These are phyloP conservation scores for Ophiocordyceps sinensis DNA, from an alignment of 2,329 filamentous ascomycete genomes.

Conservation along the genomic window DNA sequence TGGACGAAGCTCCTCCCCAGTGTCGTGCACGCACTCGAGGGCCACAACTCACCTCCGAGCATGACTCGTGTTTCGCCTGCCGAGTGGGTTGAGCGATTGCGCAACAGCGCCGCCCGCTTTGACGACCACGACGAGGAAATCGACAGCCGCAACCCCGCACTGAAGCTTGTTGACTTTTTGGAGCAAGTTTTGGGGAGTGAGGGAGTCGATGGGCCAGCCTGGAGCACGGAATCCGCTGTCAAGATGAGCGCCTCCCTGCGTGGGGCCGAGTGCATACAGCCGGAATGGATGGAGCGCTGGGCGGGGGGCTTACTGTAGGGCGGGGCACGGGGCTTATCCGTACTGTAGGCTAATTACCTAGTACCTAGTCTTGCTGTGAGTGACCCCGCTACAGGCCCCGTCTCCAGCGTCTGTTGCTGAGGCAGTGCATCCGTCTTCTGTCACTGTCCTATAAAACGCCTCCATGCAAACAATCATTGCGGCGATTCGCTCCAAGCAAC, in stretches of 20 bases:
- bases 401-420: too few relatives aligned
- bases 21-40: neutral
- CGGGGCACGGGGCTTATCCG: too few relatives aligned
- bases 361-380: too few relatives aligned
- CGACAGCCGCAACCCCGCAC: neutral
- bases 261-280: neutral
- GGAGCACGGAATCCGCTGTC: neutral
- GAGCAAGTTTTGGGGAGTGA: neutral
- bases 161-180: constrained; percentile 4
- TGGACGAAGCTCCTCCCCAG: constrained; percentile 2
- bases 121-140: neutral
- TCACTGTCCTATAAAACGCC: too few relatives aligned
- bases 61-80: neutral
- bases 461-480: too few relatives aligned
- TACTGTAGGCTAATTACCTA: too few relatives aligned
- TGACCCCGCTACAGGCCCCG: too few relatives aligned
- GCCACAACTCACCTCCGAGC: neutral
- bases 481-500: neutral
- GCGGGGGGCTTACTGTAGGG: neutral
- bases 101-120: neutral
- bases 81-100: constrained; percentile 1
- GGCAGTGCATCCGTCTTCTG: too few relatives aligned
- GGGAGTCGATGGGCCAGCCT: neutral
- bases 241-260: neutral
- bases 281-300: constrained; percentile 4